A percentile compares a stretch with the other conserved stretches of the same genome.
These are phyloP conservation scores for Arabis hirsuta DNA, from an alignment of 345 rosid genomes.

Conservation along the genomic window DNA sequence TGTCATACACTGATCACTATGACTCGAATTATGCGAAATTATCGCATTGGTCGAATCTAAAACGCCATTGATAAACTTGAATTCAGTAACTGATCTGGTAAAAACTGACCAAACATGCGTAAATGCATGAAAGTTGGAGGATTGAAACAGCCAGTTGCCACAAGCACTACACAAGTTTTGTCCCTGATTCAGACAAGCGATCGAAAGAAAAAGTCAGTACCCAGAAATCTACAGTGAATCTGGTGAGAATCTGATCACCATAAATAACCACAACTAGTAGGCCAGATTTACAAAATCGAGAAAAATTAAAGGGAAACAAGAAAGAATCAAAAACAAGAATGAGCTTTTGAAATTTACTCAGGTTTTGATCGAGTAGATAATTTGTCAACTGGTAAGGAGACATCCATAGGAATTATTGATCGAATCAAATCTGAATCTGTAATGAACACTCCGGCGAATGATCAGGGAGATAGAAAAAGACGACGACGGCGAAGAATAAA, in stretches of 20 bases:
- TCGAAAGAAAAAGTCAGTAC: background rate
- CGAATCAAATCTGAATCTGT: conserved; percentile 12
- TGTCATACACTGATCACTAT: conserved; percentile 23
- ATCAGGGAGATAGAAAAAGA: background rate
- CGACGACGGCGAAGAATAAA: conserved; percentile 18
- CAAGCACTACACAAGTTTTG: conserved; percentile 62
- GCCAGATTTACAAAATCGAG: conserved; percentile 7
- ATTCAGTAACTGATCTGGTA: background rate
- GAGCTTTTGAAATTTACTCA: conserved; percentile 43
- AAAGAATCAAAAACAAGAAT: background rate
- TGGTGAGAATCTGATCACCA: background rate
- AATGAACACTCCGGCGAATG: conserved; percentile 35
- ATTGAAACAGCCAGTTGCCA: conserved; percentile 91
- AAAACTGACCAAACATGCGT: conserved; percentile 80
- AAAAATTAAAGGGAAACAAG: background rate
- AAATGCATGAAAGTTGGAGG: conserved; percentile 97
- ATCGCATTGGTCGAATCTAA: background rate
- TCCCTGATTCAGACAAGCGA: conserved; percentile 44
- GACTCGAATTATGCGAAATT: background rate
- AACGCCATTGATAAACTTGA: background rate
- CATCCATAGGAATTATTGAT: conserved; percentile 52
- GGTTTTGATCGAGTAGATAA: conserved; percentile 44
- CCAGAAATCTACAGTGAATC: conserved; percentile 1
- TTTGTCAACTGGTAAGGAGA: conserved; percentile 66
- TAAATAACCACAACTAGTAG: background rate